A percentile compares a stretch with the other conserved stretches of the same genome.
Conservation (phyloP, 805 yeast genomes). For the Spathaspora hagerdaliae region DNA sequence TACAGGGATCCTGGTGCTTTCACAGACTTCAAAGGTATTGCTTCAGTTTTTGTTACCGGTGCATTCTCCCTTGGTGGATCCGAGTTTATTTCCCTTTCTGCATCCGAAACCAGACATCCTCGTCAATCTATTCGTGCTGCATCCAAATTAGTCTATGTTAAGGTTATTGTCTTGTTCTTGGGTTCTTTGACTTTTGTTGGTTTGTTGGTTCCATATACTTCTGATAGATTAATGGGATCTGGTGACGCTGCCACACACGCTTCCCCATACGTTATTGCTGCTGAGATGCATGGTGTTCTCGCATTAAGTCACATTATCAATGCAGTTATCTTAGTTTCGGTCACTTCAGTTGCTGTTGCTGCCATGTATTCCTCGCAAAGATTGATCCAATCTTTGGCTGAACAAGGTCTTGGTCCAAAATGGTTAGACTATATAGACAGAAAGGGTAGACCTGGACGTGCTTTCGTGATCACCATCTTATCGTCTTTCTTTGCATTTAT, state of each 20-base stretch:
- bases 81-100: conserved; percentile 36
- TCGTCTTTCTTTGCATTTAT: conserved; percentile 36
- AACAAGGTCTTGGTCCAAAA: conserved; percentile 39
- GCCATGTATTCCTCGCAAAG: conserved; percentile 41
- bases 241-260: conserved; percentile 29
- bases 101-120: conserved; percentile 36
- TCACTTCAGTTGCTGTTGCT: conserved; percentile 40
- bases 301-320: conserved; percentile 39
- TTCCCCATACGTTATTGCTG: conserved; percentile 42
- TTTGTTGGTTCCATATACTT: conserved; percentile 33
- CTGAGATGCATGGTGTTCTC: conserved; percentile 31
- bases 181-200: conserved; percentile 38
- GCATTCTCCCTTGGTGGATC: conserved; percentile 40
- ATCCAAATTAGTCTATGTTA: conserved; percentile 36
- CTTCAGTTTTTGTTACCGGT: conserved; percentile 37
- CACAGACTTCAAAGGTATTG: conserved; percentile 37
- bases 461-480: conserved; percentile 28
- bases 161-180: conserved; percentile 34
- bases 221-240: conserved; percentile 31
- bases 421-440: conserved; percentile 38
- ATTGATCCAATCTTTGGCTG: conserved; percentile 38
- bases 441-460: conserved; percentile 38
- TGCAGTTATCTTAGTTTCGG: conserved; percentile 38
- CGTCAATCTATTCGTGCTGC: conserved; percentile 35
- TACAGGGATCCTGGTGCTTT: conserved; percentile 38